Evolutionary conservation across 805 yeast species (phyloP), one percentile per base, ranked within the genome.

Genomic region (Saturnispora diversa): DNA sequence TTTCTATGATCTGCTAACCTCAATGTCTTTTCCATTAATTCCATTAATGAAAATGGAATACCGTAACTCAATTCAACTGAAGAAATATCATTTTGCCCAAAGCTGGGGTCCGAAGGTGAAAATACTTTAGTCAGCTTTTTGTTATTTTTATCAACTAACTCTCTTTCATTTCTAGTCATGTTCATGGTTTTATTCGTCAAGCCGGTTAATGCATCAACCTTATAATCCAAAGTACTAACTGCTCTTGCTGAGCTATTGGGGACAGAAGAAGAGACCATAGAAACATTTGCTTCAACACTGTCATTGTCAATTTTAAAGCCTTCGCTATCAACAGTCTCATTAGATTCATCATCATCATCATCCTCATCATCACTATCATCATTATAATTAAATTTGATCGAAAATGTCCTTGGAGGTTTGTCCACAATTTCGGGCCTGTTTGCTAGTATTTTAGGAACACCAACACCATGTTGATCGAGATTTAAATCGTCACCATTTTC

Each of bases 1-100:
- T 70, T 66, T 48, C 71, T 68, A 49, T 74, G 77, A 50, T 75
- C 75, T 2, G 80, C 62, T 31, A 74, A 55, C 20, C 62, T 65
- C 6, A 73, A 63, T 2, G 66, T 59, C 44, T 68, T 68, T 45
- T 68, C 65, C 52, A 74, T 66, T 5, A 74, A 48, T n/a, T 56
- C 61, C n/a, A 73, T 38, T 27, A 75, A 55, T 4, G 71, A 60
- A 29, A 55, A 48, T 2, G 80, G 80, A 4, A 73, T 50, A 0
- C 79, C 80, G 46, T 58, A 68, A 55, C 65, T 62, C 12, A 70
- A 48, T 47, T 70, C 70, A 1, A 68, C 48, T 3, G 49, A 43
- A 2, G 57, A 53, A 9, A 42, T 41, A 15, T 29, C 33, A 53
- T 40, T 13, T 41, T 35, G 12, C 35, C 43, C 22, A 34, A 30